These are phyloP conservation scores for Pholiota adiposa DNA, from an alignment of 1,284 basidiomycete genomes.

Conservation along the genomic window DNA sequence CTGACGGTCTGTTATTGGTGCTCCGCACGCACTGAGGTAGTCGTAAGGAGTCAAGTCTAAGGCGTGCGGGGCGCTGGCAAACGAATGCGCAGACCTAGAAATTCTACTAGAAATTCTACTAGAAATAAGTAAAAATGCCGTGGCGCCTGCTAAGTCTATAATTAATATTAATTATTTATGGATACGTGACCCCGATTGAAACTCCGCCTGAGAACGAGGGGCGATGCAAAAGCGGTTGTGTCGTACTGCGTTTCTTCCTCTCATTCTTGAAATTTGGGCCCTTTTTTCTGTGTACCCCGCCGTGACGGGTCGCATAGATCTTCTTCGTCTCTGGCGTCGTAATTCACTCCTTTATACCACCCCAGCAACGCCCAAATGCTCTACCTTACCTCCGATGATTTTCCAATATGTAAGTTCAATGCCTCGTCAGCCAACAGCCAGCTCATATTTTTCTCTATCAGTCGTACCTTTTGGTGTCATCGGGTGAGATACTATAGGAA, in stretches of 20 bases:
- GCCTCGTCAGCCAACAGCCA: conserved; percentile 5
- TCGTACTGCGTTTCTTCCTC: conserved; percentile 2
- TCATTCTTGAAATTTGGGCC: conserved; percentile 10
- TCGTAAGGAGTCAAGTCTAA: too few species aligned
- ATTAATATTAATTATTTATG: too few species aligned
- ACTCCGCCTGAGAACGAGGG: conserved; percentile 4
- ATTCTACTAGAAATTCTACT: too few species aligned
- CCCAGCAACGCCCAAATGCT: conserved; percentile 47
- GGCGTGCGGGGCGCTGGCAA: too few species aligned
- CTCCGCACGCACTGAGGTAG: too few species aligned
- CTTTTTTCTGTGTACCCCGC: conserved; percentile 17
- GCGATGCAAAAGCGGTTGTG: too few species aligned
- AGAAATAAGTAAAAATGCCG: not conserved
- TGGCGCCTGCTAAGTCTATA: not conserved
- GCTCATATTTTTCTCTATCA: conserved; percentile 35
- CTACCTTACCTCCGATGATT: conserved; percentile 80
- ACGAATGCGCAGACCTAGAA: too few species aligned
- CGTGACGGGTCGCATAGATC: conserved; percentile 22
- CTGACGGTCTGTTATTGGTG: too few species aligned
- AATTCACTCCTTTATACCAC: conserved; percentile 27
- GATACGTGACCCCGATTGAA: not conserved
- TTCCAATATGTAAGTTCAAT: conserved; percentile 70
- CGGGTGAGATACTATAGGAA: conserved; percentile 58
- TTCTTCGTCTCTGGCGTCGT: conserved; percentile 28
- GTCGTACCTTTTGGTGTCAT: conserved; percentile 92